A percentile compares a stretch with the other conserved stretches of the same genome.
Evolutionary conservation across 257 asterid species (phyloP).

Genomic region (Solanum microdontum): DNA sequence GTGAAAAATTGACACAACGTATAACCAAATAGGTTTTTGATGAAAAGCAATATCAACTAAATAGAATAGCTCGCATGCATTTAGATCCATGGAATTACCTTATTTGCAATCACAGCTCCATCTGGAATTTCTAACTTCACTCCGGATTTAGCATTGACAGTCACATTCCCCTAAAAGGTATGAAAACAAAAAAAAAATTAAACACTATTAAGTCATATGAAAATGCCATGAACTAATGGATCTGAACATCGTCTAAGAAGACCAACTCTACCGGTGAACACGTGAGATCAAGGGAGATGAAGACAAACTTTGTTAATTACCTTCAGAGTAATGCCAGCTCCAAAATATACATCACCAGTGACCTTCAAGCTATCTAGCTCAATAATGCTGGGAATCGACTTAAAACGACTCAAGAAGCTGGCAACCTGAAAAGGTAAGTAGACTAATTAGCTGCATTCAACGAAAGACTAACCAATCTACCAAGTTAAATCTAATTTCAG

Average conservation of each 20-base stretch:
- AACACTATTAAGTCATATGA: neutral
- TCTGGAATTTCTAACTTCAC: slow-evolving; percentile 76
- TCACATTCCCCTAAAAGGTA: slow-evolving; percentile 62
- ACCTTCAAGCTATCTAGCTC: slow-evolving; percentile 88
- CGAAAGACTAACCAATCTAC: neutral
- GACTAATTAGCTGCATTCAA: neutral
- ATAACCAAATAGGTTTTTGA: neutral
- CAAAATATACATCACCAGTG: slow-evolving; percentile 85
- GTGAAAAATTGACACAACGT: neutral
- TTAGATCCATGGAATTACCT: slow-evolving; percentile 33
- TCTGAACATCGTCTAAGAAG: neutral
- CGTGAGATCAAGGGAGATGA: neutral
- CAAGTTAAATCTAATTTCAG: neutral
- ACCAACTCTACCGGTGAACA: neutral
- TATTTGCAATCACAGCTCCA: slow-evolving; percentile 57
- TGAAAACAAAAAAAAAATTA: neutral
- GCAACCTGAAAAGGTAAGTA: slow-evolving; percentile 39
- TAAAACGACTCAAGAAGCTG: slow-evolving; percentile 68
- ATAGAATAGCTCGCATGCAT: neutral
- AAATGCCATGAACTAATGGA: neutral
- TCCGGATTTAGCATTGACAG: slow-evolving; percentile 65
- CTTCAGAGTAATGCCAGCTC: slow-evolving; percentile 68
- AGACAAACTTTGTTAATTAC: slow-evolving; percentile 17
- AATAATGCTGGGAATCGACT: slow-evolving; percentile 92
- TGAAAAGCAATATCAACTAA: neutral